Evolutionary conservation across 139 green algal species (phyloP), one percentile per base, ranked within the genome.

Genomic region (Tetradesmus lagerheimii): DNA sequence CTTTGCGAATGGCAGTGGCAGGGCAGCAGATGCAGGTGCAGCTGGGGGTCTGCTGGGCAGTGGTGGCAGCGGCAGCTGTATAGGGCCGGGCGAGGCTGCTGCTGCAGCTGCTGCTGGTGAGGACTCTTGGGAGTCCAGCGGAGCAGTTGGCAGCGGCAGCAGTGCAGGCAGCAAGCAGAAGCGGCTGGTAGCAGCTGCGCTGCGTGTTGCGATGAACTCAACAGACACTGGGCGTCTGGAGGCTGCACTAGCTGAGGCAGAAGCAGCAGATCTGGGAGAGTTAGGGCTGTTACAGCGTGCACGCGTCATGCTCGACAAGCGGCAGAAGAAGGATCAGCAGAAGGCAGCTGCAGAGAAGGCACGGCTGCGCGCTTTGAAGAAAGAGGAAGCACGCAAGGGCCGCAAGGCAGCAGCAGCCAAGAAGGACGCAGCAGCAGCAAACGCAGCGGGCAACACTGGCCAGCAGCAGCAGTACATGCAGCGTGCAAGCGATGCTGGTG

Each of bases 131-230:
- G 57, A 71, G 5, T 0, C 57, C 23, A 71, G 57, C 31, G 57
- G 4, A 9, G 23, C 25, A 71, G 23, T 23, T 71, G 57, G 57
- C 57, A 31, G 20, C 16, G 80, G 45, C 80, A 88, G 83, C 38
- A 71, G 57, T n/a, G 80, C n/a, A 25, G 39, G 83, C 38, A 86
- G 38, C 9, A 45, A 64, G 34, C 76, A 71, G 76, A 86, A 90
- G 53, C 86, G 76, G 50, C 50, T 47, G 76, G 76, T 64, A 20
- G 86, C 79, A 39, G 86, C 76, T 29, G 86, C 86, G 43, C 38
- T 90, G 34, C 41, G 76, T 23, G 86, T 64, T 2, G 86, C 86
- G 9, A 64, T 90, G 75, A 88, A 80, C 83, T 53, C 81, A 16
- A 25, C 83, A 41, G 83, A 88, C 50, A 64, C 39, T 5, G 64